phyloP scores from a whole-genome alignment of 305 asterid species.

The Monarda citriodora region DNA sequence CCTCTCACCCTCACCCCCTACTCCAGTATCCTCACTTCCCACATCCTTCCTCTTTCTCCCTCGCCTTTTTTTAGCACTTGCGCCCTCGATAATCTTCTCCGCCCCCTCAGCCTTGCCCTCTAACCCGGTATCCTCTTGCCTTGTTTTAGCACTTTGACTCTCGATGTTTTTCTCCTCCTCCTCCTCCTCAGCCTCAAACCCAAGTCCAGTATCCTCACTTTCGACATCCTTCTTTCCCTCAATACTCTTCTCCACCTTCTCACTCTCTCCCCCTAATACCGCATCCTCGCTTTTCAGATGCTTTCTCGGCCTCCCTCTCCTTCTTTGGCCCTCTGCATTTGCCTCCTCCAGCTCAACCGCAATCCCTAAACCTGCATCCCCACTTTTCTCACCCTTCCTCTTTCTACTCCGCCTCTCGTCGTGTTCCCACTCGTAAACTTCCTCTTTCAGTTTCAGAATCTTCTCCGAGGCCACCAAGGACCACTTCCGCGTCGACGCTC shows the following conservation, averaged over 20 bases:
- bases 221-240: neutral
- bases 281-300: constrained; percentile 2
- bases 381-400: constrained; percentile 1
- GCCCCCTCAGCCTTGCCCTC: constrained; percentile 4
- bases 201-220: neutral
- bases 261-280: neutral
- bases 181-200: too few species aligned
- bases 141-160: constrained; percentile 3
- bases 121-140: constrained; percentile 5
- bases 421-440: constrained; percentile 23
- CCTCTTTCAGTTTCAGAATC: constrained; percentile 27
- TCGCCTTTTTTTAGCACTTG: neutral
- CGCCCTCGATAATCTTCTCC: constrained; percentile 8
- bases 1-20: neutral
- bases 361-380: constrained; percentile 3
- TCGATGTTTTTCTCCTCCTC: constrained; percentile 10
- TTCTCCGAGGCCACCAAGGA: constrained; percentile 35
- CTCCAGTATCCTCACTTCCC: neutral
- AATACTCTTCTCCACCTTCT: constrained; percentile 2
- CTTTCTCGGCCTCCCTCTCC: constrained; percentile 1
- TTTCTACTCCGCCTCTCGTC: constrained; percentile 19
- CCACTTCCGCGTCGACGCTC: constrained; percentile 34
- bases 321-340: constrained; percentile 4
- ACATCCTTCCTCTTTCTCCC: neutral
- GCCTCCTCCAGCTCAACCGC: constrained; percentile 11